These are phyloP conservation scores for Pseudogymnoascus sp. DNA, from an alignment of 2,329 filamentous ascomycete genomes.

Conservation along the genomic window DNA sequence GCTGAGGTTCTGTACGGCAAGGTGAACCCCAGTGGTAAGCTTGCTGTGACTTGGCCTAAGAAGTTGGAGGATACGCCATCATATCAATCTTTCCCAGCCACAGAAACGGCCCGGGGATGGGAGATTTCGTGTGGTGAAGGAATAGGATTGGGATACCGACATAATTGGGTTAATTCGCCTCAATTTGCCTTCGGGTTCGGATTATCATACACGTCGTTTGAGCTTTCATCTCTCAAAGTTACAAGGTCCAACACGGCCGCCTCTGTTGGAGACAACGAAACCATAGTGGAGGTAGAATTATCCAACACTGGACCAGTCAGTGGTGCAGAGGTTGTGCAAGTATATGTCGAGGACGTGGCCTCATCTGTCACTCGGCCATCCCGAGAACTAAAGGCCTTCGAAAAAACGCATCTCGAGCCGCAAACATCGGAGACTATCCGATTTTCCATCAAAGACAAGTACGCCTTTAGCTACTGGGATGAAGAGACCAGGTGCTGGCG, in stretches of 20 bases:
- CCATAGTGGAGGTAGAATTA: neutral
- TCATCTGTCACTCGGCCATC: slow-evolving; percentile 1
- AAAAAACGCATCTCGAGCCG: slow-evolving; percentile 11
- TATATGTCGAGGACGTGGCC: slow-evolving; percentile 14
- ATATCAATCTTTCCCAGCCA: neutral
- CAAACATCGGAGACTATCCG: neutral
- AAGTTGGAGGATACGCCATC: slow-evolving; percentile 22
- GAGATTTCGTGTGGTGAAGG: neutral
- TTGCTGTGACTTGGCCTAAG: slow-evolving; percentile 49
- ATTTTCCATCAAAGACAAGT: neutral
- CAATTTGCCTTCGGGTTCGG: slow-evolving; percentile 6
- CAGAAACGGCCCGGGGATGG: neutral
- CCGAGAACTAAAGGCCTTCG: slow-evolving; percentile 12
- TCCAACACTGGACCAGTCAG: neutral
- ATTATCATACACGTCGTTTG: slow-evolving; percentile 11
- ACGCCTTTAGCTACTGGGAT: slow-evolving; percentile 12
- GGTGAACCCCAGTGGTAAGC: slow-evolving; percentile 51
- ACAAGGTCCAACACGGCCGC: neutral
- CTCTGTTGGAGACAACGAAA: neutral
- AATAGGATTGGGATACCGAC: neutral
- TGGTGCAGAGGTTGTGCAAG: slow-evolving; percentile 16
- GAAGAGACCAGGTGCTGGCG: slow-evolving; percentile 4
- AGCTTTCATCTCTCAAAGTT: neutral
- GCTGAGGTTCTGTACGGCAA: slow-evolving; percentile 71
- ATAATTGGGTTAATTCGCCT: neutral